Evolutionary conservation across 495 filamentous ascomycete species (phyloP).

Genomic region (Aspergillus sclerotiicarbonarius): DNA sequence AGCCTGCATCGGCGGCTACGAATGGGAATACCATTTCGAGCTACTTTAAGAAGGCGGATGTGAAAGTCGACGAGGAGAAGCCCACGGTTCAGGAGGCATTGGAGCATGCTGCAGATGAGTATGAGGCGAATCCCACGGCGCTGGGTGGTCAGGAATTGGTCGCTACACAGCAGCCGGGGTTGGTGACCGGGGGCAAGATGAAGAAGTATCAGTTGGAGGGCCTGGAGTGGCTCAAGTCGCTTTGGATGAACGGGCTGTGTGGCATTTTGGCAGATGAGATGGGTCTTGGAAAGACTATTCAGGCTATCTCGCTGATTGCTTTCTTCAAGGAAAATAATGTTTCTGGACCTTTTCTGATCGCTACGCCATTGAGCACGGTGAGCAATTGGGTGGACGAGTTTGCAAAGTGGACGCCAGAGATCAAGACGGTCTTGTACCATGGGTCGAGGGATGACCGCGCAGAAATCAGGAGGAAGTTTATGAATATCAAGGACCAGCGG

Average conservation of each 20-base stretch:
- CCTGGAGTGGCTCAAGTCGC: slow-evolving; percentile 80
- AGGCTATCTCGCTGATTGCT: slow-evolving; percentile 88
- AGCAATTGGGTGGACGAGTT: slow-evolving; percentile 99
- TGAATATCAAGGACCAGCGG: slow-evolving; percentile 58
- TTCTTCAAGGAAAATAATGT: slow-evolving; percentile 82
- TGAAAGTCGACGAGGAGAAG: slow-evolving; percentile 51
- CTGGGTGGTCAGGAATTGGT: slow-evolving; percentile 75
- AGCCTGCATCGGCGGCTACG: slow-evolving; percentile 22
- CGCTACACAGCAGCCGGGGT: slow-evolving; percentile 79
- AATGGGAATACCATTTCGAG: slow-evolving; percentile 49
- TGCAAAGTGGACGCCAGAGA: slow-evolving; percentile 78
- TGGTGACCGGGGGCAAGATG: slow-evolving; percentile 88
- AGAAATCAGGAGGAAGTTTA: slow-evolving; percentile 62
- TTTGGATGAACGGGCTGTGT: slow-evolving; percentile 91
- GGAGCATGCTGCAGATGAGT: slow-evolving; percentile 53
- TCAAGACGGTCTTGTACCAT: slow-evolving; percentile 88
- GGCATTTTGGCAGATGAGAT: slow-evolving; percentile 97
- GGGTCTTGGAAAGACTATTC: slow-evolving; percentile 94
- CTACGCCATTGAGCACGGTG: slow-evolving; percentile 85
- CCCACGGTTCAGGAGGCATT: slow-evolving; percentile 53
- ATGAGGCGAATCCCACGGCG: slow-evolving; percentile 55
- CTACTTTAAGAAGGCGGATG: slow-evolving; percentile 58
- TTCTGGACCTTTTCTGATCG: slow-evolving; percentile 85
- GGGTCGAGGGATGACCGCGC: slow-evolving; percentile 72
- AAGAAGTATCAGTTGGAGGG: slow-evolving; percentile 92